A percentile compares a stretch with the other conserved stretches of the same genome.
Evolutionary conservation across 2,329 filamentous ascomycete species (phyloP).

Genomic region (Nemania serpens): DNA sequence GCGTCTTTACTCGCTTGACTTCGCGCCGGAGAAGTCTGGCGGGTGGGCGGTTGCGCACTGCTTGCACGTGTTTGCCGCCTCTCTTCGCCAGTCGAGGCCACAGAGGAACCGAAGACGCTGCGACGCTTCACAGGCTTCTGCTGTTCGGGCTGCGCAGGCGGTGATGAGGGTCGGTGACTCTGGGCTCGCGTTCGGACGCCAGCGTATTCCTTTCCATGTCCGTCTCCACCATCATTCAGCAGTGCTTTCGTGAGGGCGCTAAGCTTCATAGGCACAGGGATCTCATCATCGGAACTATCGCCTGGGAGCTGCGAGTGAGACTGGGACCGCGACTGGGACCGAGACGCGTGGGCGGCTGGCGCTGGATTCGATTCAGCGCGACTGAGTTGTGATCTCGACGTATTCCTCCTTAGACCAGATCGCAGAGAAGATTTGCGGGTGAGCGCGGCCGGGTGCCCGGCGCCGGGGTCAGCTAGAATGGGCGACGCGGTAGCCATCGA

Average conservation of each 20-base stretch:
- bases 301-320: constrained; percentile 54
- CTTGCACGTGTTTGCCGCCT: constrained; percentile 53
- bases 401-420: constrained; percentile 57
- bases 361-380: constrained; percentile 53
- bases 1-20: constrained; percentile 50
- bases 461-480: constrained; percentile 56
- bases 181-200: constrained; percentile 52
- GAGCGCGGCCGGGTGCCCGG: constrained; percentile 52
- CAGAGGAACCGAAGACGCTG: constrained; percentile 53
- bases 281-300: constrained; percentile 94
- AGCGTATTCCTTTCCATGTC: constrained; percentile 47
- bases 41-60: constrained; percentile 52
- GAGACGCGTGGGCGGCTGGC: constrained; percentile 36
- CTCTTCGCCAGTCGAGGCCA: constrained; percentile 49
- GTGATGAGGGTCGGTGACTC: constrained; percentile 50
- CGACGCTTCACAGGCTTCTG: constrained; percentile 49
- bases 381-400: constrained; percentile 51
- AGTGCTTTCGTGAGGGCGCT: constrained; percentile 90
- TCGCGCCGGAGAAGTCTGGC: constrained; percentile 50
- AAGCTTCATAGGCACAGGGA: constrained; percentile 88
- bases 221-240: constrained; percentile 66
- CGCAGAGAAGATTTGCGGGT: constrained; percentile 60
- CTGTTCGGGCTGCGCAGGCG: constrained; percentile 42
- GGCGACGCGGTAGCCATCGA: constrained; percentile 38
- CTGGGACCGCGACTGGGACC: constrained; percentile 8